Base-by-base conservation (phyloP, 2,329 filamentous ascomycete genomes). In the Monilinia fructigena region DNA sequence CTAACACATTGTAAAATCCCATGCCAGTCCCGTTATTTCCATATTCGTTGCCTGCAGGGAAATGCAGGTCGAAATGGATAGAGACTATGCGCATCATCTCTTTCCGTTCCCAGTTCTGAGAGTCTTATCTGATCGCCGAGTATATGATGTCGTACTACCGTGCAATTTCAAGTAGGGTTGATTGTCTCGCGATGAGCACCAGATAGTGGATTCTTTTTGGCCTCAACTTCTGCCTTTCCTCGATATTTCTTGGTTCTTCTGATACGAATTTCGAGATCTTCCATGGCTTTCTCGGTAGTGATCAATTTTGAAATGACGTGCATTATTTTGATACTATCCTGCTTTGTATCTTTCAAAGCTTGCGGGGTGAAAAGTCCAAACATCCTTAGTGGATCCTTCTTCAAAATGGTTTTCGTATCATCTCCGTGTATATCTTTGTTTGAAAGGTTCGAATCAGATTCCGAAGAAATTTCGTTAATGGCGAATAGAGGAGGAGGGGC, bases 191-290 rank as follows among this genome's bases (percentile, higher is more conserved):
- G 26, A 31, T 55, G 31, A 20, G 38, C 42, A 18, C 47, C 52
- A 5, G 42, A 16, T 23, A 26, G 42, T 31, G n/a, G 16, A 31
- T 45, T 26, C n/a, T 63, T 55, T 28, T 56, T 55, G 14, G 16
- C 61, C 42, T 55, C 61, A 40, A 18, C 20, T 40, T 66, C 66
- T 26, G 55, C 55, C 60, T 54, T 64, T 40, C 26, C 48, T 52
- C 53, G 62, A 54, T 61, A 65, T 72, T 85, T 85, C 70, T 81
- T 77, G 60, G 79, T 65, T 66, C 89, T 80, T 48, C 89, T 82
- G 64, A 94, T 86, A 70, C 89, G 84, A 62, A 88, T 86, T 78
- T 93, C 90, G 6, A 91, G 75, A n/a, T 78, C 78, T 18, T 81
- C 80, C 83, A 94, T 86, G 72, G 86, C 82, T 38, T 81, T 80